Conservation (phyloP, 148 eudicot species). For the Rhododendron griersonianum region DNA sequence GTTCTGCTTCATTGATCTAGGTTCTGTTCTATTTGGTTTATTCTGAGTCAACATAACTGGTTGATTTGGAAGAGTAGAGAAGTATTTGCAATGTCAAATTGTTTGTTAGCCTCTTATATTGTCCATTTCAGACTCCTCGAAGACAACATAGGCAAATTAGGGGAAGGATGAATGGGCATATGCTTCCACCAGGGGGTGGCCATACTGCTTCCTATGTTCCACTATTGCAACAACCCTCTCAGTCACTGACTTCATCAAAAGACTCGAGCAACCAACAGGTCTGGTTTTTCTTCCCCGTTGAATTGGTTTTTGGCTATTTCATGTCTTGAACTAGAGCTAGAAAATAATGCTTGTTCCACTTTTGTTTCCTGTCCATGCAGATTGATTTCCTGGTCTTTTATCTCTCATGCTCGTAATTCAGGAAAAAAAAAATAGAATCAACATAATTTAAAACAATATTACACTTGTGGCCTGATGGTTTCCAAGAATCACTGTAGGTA, state of each 20-base stretch:
- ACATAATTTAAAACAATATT: neutral
- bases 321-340: neutral
- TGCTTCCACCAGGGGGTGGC: constrained; percentile 29
- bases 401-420: neutral
- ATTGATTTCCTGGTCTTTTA: neutral
- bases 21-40: neutral
- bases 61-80: neutral
- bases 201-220: constrained; percentile 17
- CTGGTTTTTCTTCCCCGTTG: constrained; percentile 4
- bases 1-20: neutral
- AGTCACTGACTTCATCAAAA: constrained; percentile 22
- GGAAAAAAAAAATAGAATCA: neutral
- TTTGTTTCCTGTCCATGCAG: neutral
- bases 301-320: neutral
- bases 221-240: constrained; percentile 17
- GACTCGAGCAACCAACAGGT: constrained; percentile 55
- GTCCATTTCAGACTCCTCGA: constrained; percentile 29
- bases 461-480: neutral
- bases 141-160: constrained; percentile 46
- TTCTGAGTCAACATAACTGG: neutral
- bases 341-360: neutral
- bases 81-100: neutral
- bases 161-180: constrained; percentile 40
- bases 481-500: neutral
- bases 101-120: neutral